These are phyloP conservation scores for Aspergillus neotritici DNA, from an alignment of 2,329 filamentous ascomycete genomes.

Conservation along the genomic window DNA sequence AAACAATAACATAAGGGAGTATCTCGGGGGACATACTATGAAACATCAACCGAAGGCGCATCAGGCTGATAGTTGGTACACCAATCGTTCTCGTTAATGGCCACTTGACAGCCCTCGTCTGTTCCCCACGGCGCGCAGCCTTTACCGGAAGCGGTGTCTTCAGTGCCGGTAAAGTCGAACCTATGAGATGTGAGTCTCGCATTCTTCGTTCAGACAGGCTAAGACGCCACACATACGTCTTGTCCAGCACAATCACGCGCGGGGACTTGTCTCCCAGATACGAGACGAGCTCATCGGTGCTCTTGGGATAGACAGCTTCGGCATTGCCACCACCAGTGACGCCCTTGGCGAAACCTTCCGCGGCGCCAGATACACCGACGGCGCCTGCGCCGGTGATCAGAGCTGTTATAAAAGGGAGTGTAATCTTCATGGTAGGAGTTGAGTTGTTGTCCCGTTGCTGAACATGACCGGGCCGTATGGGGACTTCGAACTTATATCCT, in stretches of 20 bases:
- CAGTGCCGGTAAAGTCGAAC: slow-evolving; percentile 16
- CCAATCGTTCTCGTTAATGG: slow-evolving; percentile 57
- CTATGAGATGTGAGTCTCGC: slow-evolving; percentile 1
- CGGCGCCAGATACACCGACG: slow-evolving; percentile 24
- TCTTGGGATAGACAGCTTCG: slow-evolving; percentile 49
- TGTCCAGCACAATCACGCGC: slow-evolving; percentile 50
- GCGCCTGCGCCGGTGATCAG: slow-evolving; percentile 13
- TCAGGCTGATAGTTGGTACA: slow-evolving; percentile 56
- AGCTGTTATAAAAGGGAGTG: not conserved
- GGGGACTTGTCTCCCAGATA: slow-evolving; percentile 53
- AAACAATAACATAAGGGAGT: too few species aligned
- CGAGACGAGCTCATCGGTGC: slow-evolving; percentile 51
- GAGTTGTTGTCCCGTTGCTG: too few species aligned
- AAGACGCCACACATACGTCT: slow-evolving; percentile 7
- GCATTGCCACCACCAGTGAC: slow-evolving; percentile 58
- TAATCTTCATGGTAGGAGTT: too few species aligned
- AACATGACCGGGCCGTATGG: too few species aligned
- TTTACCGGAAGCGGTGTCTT: slow-evolving; percentile 42
- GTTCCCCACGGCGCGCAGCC: slow-evolving; percentile 58
- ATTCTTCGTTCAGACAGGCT: too few species aligned
- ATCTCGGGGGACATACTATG: slow-evolving; percentile 20
- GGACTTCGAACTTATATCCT: too few species aligned
- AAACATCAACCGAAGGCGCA: slow-evolving; percentile 43
- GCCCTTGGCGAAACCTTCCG: slow-evolving; percentile 49
- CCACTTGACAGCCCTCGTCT: slow-evolving; percentile 49